A percentile compares a stretch with the other conserved stretches of the same genome.
phyloP scores from a whole-genome alignment of 305 asterid genomes.

The Solanum hybrid region DNA sequence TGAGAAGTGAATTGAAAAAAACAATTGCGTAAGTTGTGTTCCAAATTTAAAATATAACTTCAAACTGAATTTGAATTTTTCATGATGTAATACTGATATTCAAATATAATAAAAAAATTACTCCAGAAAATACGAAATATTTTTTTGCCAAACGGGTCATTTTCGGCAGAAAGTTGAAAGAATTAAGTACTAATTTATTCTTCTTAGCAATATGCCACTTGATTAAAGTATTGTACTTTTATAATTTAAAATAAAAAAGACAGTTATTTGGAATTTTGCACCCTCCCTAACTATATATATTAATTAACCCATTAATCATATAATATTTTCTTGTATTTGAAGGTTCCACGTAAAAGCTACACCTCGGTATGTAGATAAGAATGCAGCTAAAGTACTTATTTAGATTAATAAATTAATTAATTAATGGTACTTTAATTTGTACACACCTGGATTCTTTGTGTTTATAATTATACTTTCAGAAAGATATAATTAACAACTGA shows the following conservation, averaged over 20 bases:
- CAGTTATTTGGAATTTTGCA: slow-evolving; percentile 5
- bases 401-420: neutral
- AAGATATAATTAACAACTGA: neutral
- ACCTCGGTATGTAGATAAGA: slow-evolving; percentile 5
- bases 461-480: neutral
- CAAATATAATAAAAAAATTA: neutral
- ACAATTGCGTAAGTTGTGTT: neutral
- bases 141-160: neutral
- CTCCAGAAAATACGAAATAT: neutral
- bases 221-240: neutral
- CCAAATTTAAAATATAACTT: neutral
- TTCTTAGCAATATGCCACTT: neutral
- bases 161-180: neutral
- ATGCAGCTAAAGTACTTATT: neutral
- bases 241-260: neutral
- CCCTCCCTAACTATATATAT: neutral
- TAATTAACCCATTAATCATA: neutral
- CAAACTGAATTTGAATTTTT: neutral
- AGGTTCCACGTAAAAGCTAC: slow-evolving; percentile 12
- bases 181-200: neutral
- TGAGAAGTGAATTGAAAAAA: neutral
- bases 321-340: slow-evolving; percentile 3
- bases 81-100: neutral
- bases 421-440: neutral
- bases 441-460: neutral